Conservation (phyloP, 257 asterid species). For the Anisodus tanguticus region DNA sequence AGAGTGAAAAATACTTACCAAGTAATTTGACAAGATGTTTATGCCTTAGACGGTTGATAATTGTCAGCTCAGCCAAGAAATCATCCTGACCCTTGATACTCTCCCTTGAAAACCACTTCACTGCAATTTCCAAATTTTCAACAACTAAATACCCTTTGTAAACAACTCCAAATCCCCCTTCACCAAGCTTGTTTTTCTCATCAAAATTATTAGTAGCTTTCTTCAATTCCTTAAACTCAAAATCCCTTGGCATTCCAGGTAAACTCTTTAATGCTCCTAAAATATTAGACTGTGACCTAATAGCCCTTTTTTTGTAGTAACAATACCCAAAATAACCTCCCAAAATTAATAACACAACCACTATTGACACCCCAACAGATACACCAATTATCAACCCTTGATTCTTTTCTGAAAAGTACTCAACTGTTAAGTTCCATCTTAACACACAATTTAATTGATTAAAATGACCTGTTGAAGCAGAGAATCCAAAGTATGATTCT, state of each 20-base stretch:
- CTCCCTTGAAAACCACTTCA: conserved; percentile 78
- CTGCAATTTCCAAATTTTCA: conserved; percentile 75
- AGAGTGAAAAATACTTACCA: conserved; percentile 45
- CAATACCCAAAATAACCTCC: conserved; percentile 41
- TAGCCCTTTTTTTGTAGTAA: conserved; percentile 38
- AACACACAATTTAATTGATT: conserved; percentile 63
- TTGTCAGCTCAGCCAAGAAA: conserved; percentile 86
- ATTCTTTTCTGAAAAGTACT: conserved; percentile 43
- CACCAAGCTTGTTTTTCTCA: conserved; percentile 71
- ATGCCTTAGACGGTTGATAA: conserved; percentile 86
- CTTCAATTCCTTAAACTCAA: conserved; percentile 62
- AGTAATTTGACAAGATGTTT: conserved; percentile 81
- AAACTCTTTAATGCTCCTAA: conserved; percentile 63
- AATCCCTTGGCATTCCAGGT: conserved; percentile 83
- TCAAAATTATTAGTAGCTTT: conserved; percentile 75
- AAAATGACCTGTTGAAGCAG: conserved; percentile 71
- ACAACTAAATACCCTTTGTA: conserved; percentile 60
- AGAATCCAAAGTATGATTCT: conserved; percentile 73
- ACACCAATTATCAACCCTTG: conserved; percentile 39
- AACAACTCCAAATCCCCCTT: conserved; percentile 90
- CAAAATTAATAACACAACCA: conserved; percentile 43
- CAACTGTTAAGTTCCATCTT: conserved; percentile 80
- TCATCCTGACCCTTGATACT: conserved; percentile 77
- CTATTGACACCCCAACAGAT: conserved; percentile 55
- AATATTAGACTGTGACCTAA: conserved; percentile 43